phyloP scores from a whole-genome alignment of 73 alveolate genomes.

The Tetrahymena borealis region DNA sequence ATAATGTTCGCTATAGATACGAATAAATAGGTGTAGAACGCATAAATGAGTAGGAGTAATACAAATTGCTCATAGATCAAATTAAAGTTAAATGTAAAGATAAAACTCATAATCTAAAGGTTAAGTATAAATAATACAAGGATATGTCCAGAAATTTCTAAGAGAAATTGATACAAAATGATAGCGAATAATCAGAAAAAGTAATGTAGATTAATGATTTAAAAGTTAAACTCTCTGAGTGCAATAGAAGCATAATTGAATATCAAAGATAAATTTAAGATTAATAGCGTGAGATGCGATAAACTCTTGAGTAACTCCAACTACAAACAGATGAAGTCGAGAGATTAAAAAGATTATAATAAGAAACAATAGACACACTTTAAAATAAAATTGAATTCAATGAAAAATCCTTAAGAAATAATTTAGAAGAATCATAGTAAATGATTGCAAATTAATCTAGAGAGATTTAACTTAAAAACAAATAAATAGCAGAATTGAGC shows the following conservation, averaged over 20 bases:
- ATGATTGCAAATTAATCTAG: background rate
- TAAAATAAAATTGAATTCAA: background rate
- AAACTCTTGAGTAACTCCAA: background rate
- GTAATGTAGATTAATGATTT: background rate
- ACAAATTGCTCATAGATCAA: background rate
- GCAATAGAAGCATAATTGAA: background rate
- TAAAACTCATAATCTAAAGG: background rate
- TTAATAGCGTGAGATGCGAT: background rate
- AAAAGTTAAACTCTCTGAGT: background rate
- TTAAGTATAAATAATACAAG: background rate
- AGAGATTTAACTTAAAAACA: background rate
- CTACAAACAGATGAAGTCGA: background rate
- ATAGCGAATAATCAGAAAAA: background rate
- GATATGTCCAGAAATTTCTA: background rate
- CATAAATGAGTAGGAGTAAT: background rate
- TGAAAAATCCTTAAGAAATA: background rate
- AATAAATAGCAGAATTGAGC: background rate
- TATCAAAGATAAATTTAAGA: background rate
- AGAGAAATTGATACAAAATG: background rate
- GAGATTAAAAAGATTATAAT: background rate
- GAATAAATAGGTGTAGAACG: background rate
- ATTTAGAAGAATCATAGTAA: background rate
- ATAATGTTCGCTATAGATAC: background rate
- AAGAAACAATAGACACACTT: background rate
- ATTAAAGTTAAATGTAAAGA: background rate